Percentiles rank a stretch among this genome's conserved stretches.
phyloP scores from a whole-genome alignment of 1,284 basidiomycete genomes.

The Marasmius oreades region DNA sequence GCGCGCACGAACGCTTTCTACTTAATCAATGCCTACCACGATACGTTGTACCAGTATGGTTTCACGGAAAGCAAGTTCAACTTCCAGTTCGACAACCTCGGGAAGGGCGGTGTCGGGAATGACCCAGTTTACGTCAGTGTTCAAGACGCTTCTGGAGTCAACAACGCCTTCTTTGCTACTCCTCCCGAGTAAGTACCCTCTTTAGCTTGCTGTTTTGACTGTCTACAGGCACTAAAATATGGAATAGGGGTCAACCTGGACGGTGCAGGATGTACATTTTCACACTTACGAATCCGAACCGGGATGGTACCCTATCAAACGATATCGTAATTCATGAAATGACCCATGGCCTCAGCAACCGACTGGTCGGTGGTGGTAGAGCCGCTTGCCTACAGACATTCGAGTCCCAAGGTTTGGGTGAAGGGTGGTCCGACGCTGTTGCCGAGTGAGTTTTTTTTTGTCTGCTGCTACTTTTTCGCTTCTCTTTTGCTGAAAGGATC shows the following conservation, averaged over 20 bases:
- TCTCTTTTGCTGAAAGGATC: background rate
- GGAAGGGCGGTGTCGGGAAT: slow-evolving; percentile 13
- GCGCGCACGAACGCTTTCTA: background rate
- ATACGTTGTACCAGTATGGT: background rate
- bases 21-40: background rate
- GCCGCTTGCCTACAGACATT: slow-evolving; percentile 46
- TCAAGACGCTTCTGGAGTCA: slow-evolving; percentile 34
- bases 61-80: slow-evolving; percentile 2
- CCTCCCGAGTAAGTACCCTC: slow-evolving; percentile 31
- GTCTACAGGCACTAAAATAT: too few species aligned
- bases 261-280: slow-evolving; percentile 33
- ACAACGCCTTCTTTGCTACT: slow-evolving; percentile 21
- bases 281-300: slow-evolving; percentile 30
- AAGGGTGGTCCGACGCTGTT: slow-evolving; percentile 55
- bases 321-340: slow-evolving; percentile 36
- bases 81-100: slow-evolving; percentile 1
- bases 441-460: slow-evolving; percentile 33
- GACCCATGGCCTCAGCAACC: slow-evolving; percentile 37
- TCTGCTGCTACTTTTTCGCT: background rate
- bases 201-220: too few species aligned
- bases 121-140: slow-evolving; percentile 39
- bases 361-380: slow-evolving; percentile 41
- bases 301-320: slow-evolving; percentile 37
- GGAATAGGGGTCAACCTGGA: slow-evolving; percentile 28
- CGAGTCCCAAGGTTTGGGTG: slow-evolving; percentile 49